Percentiles rank a stretch among this genome's conserved stretches.
Conservation (phyloP, 345 rosid species). For the Trapa incisa region DNA sequence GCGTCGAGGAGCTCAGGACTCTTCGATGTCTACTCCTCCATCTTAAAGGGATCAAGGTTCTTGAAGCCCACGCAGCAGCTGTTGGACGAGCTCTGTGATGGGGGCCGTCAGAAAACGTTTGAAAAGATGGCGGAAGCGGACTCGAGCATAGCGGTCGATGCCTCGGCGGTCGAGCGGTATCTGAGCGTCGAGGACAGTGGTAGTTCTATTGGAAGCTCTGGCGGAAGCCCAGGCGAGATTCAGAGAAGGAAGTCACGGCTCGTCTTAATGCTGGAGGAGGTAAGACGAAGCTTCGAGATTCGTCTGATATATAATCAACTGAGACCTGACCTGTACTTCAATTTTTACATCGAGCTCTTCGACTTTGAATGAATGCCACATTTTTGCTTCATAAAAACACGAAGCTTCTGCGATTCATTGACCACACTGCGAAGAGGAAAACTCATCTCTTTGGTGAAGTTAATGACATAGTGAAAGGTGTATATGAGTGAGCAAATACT, state of each 20-base stretch:
- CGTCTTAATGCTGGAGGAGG: slow-evolving; percentile 84
- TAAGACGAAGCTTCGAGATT: too few relatives aligned
- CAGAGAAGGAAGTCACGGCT: slow-evolving; percentile 62
- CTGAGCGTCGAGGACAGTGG: slow-evolving; percentile 28
- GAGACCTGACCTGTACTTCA: too few relatives aligned
- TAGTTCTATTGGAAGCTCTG: neutral
- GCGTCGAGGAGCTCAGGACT: slow-evolving; percentile 53
- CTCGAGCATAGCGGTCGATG: slow-evolving; percentile 41
- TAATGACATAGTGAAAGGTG: neutral
- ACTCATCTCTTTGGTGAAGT: slow-evolving; percentile 30
- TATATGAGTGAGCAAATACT: too few relatives aligned
- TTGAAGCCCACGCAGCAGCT: slow-evolving; percentile 79
- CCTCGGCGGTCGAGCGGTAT: slow-evolving; percentile 16
- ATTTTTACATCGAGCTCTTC: neutral
- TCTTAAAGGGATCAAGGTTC: slow-evolving; percentile 71
- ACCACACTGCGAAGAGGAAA: too few relatives aligned
- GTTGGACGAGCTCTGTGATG: slow-evolving; percentile 65
- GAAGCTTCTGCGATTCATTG: too few relatives aligned
- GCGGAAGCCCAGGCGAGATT: slow-evolving; percentile 32
- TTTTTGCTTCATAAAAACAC: neutral
- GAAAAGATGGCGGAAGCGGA: slow-evolving; percentile 34
- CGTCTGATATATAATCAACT: too few relatives aligned
- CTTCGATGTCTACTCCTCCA: slow-evolving; percentile 68
- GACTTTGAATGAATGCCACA: neutral
- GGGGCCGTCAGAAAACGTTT: slow-evolving; percentile 36